A percentile compares a stretch with the other conserved stretches of the same genome.
Evolutionary conservation across 2,329 filamentous ascomycete genomes (phyloP).

Genomic region (Venturia carpophila): DNA sequence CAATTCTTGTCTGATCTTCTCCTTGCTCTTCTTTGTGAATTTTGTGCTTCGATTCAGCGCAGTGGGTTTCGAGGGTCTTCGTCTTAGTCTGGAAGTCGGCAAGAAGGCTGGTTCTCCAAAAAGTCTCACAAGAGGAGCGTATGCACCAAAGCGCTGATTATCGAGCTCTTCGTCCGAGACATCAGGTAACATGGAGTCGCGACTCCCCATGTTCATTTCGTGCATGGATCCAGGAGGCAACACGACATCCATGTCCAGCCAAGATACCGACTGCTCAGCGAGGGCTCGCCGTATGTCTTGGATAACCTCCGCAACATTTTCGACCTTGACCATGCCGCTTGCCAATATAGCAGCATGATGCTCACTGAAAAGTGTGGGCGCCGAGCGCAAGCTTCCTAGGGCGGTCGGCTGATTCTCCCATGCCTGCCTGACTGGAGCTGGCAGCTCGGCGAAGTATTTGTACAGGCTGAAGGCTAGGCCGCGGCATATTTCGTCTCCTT

Average conservation of each 20-base stretch:
- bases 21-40: conserved; percentile 74
- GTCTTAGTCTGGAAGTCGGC: conserved; percentile 73
- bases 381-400: conserved; percentile 52
- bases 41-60: conserved; percentile 69
- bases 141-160: conserved; percentile 67
- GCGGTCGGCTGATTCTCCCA: conserved; percentile 50
- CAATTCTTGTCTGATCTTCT: conserved; percentile 79
- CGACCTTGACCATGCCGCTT: conserved; percentile 72
- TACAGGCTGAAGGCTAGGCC: conserved; percentile 85
- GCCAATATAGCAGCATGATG: conserved; percentile 89
- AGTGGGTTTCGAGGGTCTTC: conserved; percentile 80
- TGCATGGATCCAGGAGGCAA: conserved; percentile 67
- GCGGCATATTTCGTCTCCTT: conserved; percentile 88
- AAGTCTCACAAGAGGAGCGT: conserved; percentile 66
- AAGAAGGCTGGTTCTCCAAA: conserved; percentile 81
- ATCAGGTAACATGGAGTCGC: conserved; percentile 51
- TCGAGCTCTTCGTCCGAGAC: conserved; percentile 58
- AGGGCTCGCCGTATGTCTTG: conserved; percentile 66
- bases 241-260: conserved; percentile 81
- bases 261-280: conserved; percentile 72
- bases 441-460: conserved; percentile 89
- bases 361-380: conserved; percentile 71
- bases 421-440: conserved; percentile 64
- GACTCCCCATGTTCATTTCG: conserved; percentile 27
- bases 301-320: conserved; percentile 66